Percentiles rank a stretch among this genome's conserved stretches.
Evolutionary conservation across 2,329 filamentous ascomycete genomes (phyloP).

Genomic region (Verticillium longisporum): DNA sequence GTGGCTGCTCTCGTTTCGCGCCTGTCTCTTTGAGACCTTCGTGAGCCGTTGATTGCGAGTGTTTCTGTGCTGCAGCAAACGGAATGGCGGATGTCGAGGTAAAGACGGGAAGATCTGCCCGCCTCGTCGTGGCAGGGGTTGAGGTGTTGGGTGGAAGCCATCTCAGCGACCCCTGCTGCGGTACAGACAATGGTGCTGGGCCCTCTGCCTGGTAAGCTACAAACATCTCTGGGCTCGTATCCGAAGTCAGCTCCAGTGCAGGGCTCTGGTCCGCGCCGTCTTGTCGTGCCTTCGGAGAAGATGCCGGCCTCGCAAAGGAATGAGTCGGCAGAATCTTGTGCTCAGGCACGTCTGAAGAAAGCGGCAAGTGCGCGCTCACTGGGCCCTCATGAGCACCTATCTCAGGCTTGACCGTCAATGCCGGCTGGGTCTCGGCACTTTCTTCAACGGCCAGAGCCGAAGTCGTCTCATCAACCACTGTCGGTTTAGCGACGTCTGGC

Average conservation of each 20-base stretch:
- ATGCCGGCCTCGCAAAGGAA: not conserved
- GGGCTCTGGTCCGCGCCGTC: slow-evolving; percentile 1
- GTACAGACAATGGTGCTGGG: slow-evolving; percentile 29
- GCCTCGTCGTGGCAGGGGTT: slow-evolving; percentile 26
- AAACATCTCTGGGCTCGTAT: slow-evolving; percentile 32
- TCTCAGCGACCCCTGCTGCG: slow-evolving; percentile 32
- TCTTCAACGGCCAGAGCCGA: not conserved
- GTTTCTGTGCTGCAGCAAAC: slow-evolving; percentile 25
- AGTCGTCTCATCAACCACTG: not conserved
- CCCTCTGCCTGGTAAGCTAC: slow-evolving; percentile 51
- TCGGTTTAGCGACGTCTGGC: not conserved
- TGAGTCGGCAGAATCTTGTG: not conserved
- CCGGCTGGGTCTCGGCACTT: not conserved
- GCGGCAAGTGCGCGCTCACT: not conserved
- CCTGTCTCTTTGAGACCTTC: not conserved
- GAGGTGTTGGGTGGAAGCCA: slow-evolving; percentile 45
- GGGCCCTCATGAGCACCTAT: not conserved
- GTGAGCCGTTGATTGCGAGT: not conserved
- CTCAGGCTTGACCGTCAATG: not conserved
- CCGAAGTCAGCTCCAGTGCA: slow-evolving; percentile 9
- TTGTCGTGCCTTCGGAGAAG: not conserved
- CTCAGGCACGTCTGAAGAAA: not conserved
- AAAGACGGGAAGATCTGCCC: slow-evolving; percentile 27
- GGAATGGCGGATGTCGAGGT: slow-evolving; percentile 39
- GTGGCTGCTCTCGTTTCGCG: not conserved